Evolutionary conservation across 2,329 filamentous ascomycete species (phyloP).

Genomic region (Colletotrichum godetiae): DNA sequence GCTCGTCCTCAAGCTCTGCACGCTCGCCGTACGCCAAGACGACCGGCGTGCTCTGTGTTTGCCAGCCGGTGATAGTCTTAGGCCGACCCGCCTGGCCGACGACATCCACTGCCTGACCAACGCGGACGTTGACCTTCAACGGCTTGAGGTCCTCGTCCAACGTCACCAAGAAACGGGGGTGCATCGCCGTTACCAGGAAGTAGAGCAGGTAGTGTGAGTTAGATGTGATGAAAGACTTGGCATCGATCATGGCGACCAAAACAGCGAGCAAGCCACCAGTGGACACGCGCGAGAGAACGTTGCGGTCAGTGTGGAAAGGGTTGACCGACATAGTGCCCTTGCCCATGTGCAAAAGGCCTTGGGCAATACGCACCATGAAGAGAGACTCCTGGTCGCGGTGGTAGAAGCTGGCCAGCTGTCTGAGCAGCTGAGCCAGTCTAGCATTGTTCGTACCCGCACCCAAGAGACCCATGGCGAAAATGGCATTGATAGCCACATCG

Average conservation of each 20-base stretch:
- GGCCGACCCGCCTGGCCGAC: constrained; percentile 96
- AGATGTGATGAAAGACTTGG: constrained; percentile 82
- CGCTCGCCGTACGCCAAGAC: constrained; percentile 94
- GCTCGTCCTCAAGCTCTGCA: constrained; percentile 96
- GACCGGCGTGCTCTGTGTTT: constrained; percentile 99
- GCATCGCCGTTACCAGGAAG: constrained; percentile 96
- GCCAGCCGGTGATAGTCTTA: constrained; percentile 99
- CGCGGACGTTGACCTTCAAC: constrained; percentile 93
- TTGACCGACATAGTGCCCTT: constrained; percentile 96
- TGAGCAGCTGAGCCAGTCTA: constrained; percentile 89
- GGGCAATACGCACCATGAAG: constrained; percentile 99
- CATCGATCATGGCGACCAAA: constrained; percentile 92
- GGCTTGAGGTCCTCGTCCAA: constrained; percentile 95
- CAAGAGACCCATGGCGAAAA: constrained; percentile 98
- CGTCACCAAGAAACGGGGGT: constrained; percentile 95
- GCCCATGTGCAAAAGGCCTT: constrained; percentile 98
- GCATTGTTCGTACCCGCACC: constrained; percentile 99
- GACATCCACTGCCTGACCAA: constrained; percentile 97
- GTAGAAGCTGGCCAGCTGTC: constrained; percentile 97
- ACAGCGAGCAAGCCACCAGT: constrained; percentile 91
- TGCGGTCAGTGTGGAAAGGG: constrained; percentile 99
- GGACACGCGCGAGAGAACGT: constrained; percentile 92
- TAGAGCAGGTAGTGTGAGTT: constrained; percentile 92
- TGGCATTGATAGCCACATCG: constrained; percentile 97
- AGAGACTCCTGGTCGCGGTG: constrained; percentile 95